A percentile compares a stretch with the other conserved stretches of the same genome.
Evolutionary conservation across 495 filamentous ascomycete species (phyloP).

Genomic region (Zalerion maritima): DNA sequence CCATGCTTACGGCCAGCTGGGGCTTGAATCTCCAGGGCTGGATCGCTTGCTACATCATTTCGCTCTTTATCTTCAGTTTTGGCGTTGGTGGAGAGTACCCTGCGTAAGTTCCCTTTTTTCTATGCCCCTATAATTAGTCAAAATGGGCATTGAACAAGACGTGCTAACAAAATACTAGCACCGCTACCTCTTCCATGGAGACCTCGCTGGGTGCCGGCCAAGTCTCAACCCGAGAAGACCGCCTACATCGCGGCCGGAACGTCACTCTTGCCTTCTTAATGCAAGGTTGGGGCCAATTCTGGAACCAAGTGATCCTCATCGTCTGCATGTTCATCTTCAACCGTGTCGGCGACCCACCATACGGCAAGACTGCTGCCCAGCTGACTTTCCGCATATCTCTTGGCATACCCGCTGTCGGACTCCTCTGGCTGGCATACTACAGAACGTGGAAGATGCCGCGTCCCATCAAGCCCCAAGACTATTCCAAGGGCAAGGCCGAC

Average conservation of each 20-base stretch:
- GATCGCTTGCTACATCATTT: slow-evolving; percentile 87
- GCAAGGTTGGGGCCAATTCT: slow-evolving; percentile 92
- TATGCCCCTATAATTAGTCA: too few species aligned
- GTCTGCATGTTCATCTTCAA: slow-evolving; percentile 69
- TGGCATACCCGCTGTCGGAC: slow-evolving; percentile 70
- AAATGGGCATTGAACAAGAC: too few species aligned
- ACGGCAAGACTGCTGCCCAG: slow-evolving; percentile 53
- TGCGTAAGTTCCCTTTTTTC: too few species aligned
- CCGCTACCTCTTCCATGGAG: slow-evolving; percentile 89
- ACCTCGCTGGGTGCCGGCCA: slow-evolving; percentile 72
- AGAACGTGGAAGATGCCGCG: slow-evolving; percentile 78
- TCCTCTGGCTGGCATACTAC: slow-evolving; percentile 85
- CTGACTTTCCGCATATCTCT: slow-evolving; percentile 81
- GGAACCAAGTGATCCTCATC: slow-evolving; percentile 79
- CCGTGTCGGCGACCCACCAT: slow-evolving; percentile 59
- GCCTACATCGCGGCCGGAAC: slow-evolving; percentile 83
- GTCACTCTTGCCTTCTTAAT: slow-evolving; percentile 89
- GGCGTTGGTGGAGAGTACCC: slow-evolving; percentile 92
- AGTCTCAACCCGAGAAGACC: slow-evolving; percentile 76
- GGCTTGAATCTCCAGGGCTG: slow-evolving; percentile 70
- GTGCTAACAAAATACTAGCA: too few species aligned
- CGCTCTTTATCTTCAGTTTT: slow-evolving; percentile 79
- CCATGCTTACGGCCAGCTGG: slow-evolving; percentile 82
- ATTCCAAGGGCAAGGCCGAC: too few species aligned
- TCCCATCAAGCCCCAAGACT: too few species aligned